Base-by-base conservation (phyloP, 2,329 filamentous ascomycete species). In the Fusarium caatingaense region DNA sequence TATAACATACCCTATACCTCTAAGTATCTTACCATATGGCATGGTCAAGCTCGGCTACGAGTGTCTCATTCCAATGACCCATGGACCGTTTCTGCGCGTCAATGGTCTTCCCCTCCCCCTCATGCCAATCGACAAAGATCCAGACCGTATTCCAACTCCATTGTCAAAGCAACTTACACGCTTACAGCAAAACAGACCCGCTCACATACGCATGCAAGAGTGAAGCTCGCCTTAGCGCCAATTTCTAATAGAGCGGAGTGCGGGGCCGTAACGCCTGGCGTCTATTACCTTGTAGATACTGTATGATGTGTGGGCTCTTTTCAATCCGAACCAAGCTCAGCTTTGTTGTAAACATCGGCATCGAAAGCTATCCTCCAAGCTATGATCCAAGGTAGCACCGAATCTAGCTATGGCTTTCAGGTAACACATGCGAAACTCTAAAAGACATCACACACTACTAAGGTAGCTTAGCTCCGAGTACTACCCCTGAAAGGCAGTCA, bases 221-320 rank as follows among this genome's bases (percentile, higher is more conserved):
- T 48, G 60, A 49, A 57, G 63, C 63, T 71, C 64, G 50, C 59
- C 27, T 71, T 71, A 60, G 68, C 48, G 63, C 46, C 53, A 51
- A 48, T 46, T 54, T 56, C 46, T 66, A 60, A 15, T 32, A 61
- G 45, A 62, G 64, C 51, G 48, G 61, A 69, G 56, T 64, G 72
- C 67, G 72, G 72, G 72, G 69, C 69, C 56, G 64, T 28, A 45
- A 60, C 32, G 64, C 60, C 64, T 62, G 60, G 41, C 50, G 37
- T 57, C 46, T 49, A 28, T 15, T 37, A 23, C 12, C 30, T 34
- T 21, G 28, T n/a, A 42, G 37, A 42, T 37, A 37, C 18, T 37
- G 34, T 37, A 37, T 37, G 40, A 48, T 64, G 45, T 28, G 27
- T 15, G 42, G 48, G 32, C 51, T 48, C 54, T 57, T 62, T 46